Percentiles rank a stretch among this genome's conserved stretches.
Conservation (phyloP, 306 rosid genomes). For the Pterocarpus macrocarpus region DNA sequence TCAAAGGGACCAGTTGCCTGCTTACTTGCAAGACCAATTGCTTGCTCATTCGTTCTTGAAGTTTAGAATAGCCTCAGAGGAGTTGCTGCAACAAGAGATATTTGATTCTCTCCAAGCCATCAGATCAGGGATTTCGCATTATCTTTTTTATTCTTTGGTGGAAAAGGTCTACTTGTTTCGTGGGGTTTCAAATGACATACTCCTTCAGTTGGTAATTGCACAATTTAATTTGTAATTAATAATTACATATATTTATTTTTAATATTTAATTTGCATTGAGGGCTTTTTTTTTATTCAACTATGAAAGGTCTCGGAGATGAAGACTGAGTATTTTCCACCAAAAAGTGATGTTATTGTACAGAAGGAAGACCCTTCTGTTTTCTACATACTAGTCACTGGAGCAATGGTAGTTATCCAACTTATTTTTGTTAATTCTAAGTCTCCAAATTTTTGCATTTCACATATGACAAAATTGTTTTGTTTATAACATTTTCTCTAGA, state of each 20-base stretch:
- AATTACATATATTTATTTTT: background rate
- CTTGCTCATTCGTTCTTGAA: constrained; percentile 92
- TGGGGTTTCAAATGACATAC: constrained; percentile 89
- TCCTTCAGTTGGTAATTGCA: constrained; percentile 85
- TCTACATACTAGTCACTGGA: constrained; percentile 87
- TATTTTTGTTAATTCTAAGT: background rate
- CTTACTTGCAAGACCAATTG: constrained; percentile 90
- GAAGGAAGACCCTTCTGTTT: constrained; percentile 96
- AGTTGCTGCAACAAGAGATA: constrained; percentile 93
- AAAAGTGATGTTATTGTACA: constrained; percentile 94
- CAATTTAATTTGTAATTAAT: constrained; percentile 15
- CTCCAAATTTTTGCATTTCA: background rate
- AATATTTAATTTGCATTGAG: constrained; percentile 22
- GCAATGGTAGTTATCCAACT: constrained; percentile 72
- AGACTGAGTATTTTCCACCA: constrained; percentile 97
- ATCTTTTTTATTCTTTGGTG: constrained; percentile 80
- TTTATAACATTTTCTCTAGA: background rate
- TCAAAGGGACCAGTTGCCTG: constrained; percentile 83
- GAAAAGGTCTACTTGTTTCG: constrained; percentile 83
- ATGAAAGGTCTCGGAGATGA: constrained; percentile 93
- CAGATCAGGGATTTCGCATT: constrained; percentile 88
- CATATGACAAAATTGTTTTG: background rate
- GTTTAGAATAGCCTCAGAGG: constrained; percentile 92
- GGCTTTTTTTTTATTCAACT: constrained; percentile 21
- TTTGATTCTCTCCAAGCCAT: constrained; percentile 96